A percentile compares a stretch with the other conserved stretches of the same genome.
Conservation (phyloP, 78 protist species). For the Pigoraptor vietnamica region DNA sequence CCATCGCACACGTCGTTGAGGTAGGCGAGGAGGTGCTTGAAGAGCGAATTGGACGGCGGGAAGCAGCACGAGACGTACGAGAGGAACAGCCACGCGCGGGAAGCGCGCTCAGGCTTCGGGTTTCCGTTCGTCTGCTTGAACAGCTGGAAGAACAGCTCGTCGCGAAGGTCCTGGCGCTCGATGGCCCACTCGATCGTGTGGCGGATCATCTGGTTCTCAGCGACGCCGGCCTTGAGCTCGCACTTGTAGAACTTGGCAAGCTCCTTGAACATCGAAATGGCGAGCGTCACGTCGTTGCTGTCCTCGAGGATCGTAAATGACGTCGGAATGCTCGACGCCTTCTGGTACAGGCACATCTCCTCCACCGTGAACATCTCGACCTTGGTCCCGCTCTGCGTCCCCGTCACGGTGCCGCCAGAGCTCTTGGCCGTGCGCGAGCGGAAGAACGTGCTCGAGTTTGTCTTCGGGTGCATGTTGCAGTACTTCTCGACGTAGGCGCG, state of each 20-base stretch:
- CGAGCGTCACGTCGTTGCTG: constrained; percentile 1
- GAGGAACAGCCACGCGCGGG: neutral
- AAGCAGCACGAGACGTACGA: neutral
- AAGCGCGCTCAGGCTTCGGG: neutral
- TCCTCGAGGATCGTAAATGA: constrained; percentile 4
- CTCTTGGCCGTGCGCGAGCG: neutral
- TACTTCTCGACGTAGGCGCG: neutral
- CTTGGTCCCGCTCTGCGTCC: neutral
- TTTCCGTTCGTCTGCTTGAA: constrained; percentile 2
- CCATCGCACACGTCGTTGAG: neutral
- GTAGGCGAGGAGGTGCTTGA: constrained; percentile 6
- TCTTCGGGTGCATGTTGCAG: neutral
- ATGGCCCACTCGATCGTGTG: neutral
- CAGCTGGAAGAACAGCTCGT: constrained; percentile 37
- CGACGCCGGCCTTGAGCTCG: neutral
- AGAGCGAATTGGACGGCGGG: neutral
- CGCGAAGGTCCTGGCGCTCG: constrained; percentile 18
- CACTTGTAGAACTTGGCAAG: neutral
- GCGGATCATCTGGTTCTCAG: neutral
- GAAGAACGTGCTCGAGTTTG: neutral
- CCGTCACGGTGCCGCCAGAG: neutral
- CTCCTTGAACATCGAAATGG: constrained; percentile 14
- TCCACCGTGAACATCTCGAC: neutral
- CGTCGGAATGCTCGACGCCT: constrained; percentile 7
- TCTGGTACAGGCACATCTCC: neutral